Percentiles rank a stretch among this genome's conserved stretches.
These are phyloP conservation scores for Ganoderma leucocontextum DNA, from an alignment of 1,284 basidiomycete species.

Conservation along the genomic window DNA sequence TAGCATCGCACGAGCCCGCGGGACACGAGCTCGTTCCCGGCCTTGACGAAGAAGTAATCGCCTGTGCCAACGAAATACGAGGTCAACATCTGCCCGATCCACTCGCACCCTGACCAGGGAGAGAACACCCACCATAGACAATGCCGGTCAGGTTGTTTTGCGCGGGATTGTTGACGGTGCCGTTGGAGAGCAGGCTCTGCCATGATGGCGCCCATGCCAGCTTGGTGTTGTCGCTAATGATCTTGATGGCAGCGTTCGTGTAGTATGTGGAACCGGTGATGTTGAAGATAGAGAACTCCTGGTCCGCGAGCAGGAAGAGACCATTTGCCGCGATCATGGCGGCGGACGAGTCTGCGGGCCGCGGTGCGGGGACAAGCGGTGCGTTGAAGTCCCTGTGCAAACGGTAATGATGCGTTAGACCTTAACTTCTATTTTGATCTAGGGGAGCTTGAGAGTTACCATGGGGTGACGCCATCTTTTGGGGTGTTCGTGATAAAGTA, in stretches of 20 bases:
- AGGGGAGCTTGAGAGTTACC: constrained; percentile 45
- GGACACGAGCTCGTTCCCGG: constrained; percentile 43
- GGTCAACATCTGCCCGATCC: neutral
- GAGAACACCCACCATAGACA: constrained; percentile 59
- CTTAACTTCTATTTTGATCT: neutral
- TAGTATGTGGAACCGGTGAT: constrained; percentile 50
- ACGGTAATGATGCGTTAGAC: constrained; percentile 1
- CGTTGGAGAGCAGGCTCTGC: constrained; percentile 72
- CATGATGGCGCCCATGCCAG: constrained; percentile 66
- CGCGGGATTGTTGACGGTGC: constrained; percentile 67
- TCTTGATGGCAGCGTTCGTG: constrained; percentile 56
- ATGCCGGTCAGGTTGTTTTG: constrained; percentile 67
- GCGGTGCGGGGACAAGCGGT: constrained; percentile 54
- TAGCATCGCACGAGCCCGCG: constrained; percentile 41
- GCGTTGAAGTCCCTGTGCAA: constrained; percentile 72
- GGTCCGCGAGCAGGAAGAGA: constrained; percentile 62
- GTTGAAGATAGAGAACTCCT: constrained; percentile 51
- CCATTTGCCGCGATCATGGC: constrained; percentile 67
- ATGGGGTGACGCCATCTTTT: constrained; percentile 66
- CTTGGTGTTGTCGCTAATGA: constrained; percentile 58
- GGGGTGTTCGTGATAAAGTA: constrained; percentile 70
- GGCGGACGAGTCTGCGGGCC: constrained; percentile 73
- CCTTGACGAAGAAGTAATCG: constrained; percentile 52
- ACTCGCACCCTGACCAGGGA: neutral
- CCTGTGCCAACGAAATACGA: constrained; percentile 33